phyloP scores from a whole-genome alignment of 73 alveolate genomes.

The Effrenium voratum region DNA sequence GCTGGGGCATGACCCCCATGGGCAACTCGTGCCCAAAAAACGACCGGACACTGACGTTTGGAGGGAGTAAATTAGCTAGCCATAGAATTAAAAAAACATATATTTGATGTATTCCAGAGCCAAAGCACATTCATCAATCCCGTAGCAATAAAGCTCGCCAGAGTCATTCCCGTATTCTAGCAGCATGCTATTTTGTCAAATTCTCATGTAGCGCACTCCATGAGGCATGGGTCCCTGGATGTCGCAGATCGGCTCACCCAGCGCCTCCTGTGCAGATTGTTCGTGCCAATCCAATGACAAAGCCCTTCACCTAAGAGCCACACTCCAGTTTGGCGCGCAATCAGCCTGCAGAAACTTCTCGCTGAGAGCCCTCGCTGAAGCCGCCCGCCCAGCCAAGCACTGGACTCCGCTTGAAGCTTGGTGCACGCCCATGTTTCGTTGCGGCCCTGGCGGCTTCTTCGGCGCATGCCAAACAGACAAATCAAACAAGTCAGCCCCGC shows the following conservation, averaged over 20 bases:
- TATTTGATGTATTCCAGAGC: too few relatives aligned
- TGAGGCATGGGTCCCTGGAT: slow-evolving; percentile 79
- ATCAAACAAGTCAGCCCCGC: background rate
- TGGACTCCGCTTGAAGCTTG: slow-evolving; percentile 51
- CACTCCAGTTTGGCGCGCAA: background rate
- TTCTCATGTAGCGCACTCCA: slow-evolving; percentile 80
- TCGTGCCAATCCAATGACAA: background rate
- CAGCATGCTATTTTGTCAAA: too few relatives aligned
- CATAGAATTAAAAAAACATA: too few relatives aligned
- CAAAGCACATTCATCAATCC: too few relatives aligned
- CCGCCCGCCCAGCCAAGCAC: background rate
- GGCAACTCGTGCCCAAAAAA: too few relatives aligned
- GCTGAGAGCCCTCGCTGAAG: background rate
- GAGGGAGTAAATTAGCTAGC: too few relatives aligned
- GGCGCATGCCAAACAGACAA: background rate
- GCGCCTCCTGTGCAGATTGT: background rate
- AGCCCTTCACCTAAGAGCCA: background rate
- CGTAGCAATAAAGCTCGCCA: too few relatives aligned
- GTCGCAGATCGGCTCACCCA: slow-evolving; percentile 63
- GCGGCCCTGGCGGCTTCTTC: slow-evolving; percentile 27
- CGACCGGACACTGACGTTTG: too few relatives aligned
- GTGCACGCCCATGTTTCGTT: slow-evolving; percentile 83
- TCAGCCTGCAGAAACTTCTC: background rate
- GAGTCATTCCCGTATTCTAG: too few relatives aligned
- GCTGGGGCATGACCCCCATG: too few relatives aligned